Evolutionary conservation across 345 rosid species (phyloP).

Genomic region (thale cress (Arabidopsis thaliana)): TAIR10.1 NC_003076.8:24539001-24539500

Average conservation of each 20-base stretch:
- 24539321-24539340: background rate
- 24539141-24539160: slow-evolving; percentile 6
- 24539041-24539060: background rate
- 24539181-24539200: slow-evolving; percentile 21
- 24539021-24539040: too few species aligned
- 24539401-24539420: slow-evolving; percentile 26
- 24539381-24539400: slow-evolving; percentile 22
- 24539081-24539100: background rate
- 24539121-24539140: background rate
- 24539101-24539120: background rate
- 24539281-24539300: background rate
- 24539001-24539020: too few species aligned
- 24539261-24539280: slow-evolving; percentile 22
- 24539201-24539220: slow-evolving; percentile 28
- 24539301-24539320: slow-evolving; percentile 1
- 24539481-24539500: slow-evolving; percentile 13
- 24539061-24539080: background rate
- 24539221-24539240: slow-evolving; percentile 18
- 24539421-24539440: background rate
- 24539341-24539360: slow-evolving; percentile 12
- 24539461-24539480: slow-evolving; percentile 14
- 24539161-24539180: slow-evolving; percentile 14
- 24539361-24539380: slow-evolving; percentile 22
- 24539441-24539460: background rate
- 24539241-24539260: slow-evolving; percentile 12